phyloP scores from a whole-genome alignment of 1,284 basidiomycete species.

The Apiotrichum veenhuisii region DNA sequence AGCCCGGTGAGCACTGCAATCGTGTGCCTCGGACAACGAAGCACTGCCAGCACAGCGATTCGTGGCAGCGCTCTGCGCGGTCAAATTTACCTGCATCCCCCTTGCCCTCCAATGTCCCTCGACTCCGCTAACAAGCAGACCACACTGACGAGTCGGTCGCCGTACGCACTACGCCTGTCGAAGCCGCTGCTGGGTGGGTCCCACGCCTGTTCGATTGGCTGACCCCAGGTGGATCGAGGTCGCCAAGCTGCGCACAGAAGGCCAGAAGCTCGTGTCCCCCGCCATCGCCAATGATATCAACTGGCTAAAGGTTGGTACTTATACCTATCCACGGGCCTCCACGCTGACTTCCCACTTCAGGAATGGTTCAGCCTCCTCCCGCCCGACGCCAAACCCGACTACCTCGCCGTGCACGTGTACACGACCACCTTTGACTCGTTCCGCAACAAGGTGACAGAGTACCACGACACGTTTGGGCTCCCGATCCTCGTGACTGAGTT shows the following conservation, averaged over 20 bases:
- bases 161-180: slow-evolving; percentile 14
- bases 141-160: slow-evolving; percentile 34
- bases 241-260: slow-evolving; percentile 24
- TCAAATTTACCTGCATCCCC: too few relatives aligned
- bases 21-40: slow-evolving; percentile 1
- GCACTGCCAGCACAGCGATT: too few relatives aligned
- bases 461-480: slow-evolving; percentile 23
- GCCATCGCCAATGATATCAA: slow-evolving; percentile 32
- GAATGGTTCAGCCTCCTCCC: slow-evolving; percentile 28
- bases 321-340: rapidly evolving
- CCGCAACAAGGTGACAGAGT: slow-evolving; percentile 26
- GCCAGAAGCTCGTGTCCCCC: slow-evolving; percentile 36
- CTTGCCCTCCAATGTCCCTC: neutral
- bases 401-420: slow-evolving; percentile 42
- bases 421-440: slow-evolving; percentile 44
- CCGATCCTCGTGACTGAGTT: slow-evolving; percentile 45
- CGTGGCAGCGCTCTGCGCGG: too few relatives aligned
- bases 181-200: slow-evolving; percentile 31
- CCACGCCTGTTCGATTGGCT: neutral
- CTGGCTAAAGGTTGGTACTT: slow-evolving; percentile 35
- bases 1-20: slow-evolving; percentile 37
- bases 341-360: slow-evolving; percentile 11
- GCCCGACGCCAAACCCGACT: slow-evolving; percentile 26
- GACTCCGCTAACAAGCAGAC: slow-evolving; percentile 20
- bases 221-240: slow-evolving; percentile 32